A percentile compares a stretch with the other conserved stretches of the same genome.
Conservation (phyloP, 805 yeast species). For the Kodamaea restingae region DNA sequence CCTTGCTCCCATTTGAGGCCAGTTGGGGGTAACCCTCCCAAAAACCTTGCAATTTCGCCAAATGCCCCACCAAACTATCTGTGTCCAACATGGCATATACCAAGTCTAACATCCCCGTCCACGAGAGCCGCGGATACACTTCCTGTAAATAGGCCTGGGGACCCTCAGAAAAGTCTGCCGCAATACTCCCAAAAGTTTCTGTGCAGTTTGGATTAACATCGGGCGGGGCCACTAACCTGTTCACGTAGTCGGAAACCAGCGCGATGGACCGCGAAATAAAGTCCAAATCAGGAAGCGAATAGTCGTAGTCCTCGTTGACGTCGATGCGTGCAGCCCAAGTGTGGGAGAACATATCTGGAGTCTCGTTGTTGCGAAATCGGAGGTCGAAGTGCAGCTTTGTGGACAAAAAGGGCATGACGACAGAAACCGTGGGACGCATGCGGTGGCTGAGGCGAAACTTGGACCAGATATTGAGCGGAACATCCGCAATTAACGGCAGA, state of each 20-base stretch:
- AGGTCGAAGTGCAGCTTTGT: slow-evolving; percentile 44
- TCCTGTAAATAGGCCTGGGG: background rate
- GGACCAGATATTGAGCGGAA: slow-evolving; percentile 45
- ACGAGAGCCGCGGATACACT: slow-evolving; percentile 9
- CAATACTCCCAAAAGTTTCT: background rate
- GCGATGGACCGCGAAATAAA: slow-evolving; percentile 24
- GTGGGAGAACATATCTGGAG: slow-evolving; percentile 25
- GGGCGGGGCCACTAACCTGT: slow-evolving; percentile 10
- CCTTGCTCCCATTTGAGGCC: too few relatives aligned
- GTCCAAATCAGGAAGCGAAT: slow-evolving; percentile 32
- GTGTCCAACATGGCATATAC: slow-evolving; percentile 1
- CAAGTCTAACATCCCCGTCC: slow-evolving; percentile 16
- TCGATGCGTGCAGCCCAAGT: slow-evolving; percentile 48
- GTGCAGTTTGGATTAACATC: slow-evolving; percentile 2
- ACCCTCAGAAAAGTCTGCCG: slow-evolving; percentile 2
- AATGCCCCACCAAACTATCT: slow-evolving; percentile 6
- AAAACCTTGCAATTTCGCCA: slow-evolving; percentile 12
- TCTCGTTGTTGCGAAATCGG: slow-evolving; percentile 30
- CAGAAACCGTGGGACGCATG: slow-evolving; percentile 26
- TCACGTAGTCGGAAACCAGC: slow-evolving; percentile 8
- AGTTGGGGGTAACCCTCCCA: slow-evolving; percentile 19
- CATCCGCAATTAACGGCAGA: slow-evolving; percentile 58
- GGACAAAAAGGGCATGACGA: slow-evolving; percentile 55
- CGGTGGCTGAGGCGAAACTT: slow-evolving; percentile 19
- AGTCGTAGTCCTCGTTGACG: slow-evolving; percentile 49